These are phyloP conservation scores for Amyloporia xantha DNA, from an alignment of 768 basidiomycete genomes.

Conservation along the genomic window DNA sequence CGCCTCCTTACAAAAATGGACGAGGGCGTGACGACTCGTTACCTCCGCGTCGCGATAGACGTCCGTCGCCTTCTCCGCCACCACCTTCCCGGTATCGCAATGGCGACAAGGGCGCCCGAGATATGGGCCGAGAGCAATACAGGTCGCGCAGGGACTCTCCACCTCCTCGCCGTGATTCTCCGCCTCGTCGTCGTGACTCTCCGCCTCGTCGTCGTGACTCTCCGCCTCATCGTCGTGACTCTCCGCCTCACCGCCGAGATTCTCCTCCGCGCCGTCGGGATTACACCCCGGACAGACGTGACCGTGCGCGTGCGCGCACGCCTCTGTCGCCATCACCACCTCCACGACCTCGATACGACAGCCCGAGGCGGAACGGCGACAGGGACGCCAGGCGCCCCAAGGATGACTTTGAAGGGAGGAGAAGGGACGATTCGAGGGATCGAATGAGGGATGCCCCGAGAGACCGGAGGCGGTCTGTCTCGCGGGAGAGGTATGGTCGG, in stretches of 20 bases:
- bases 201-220: slow-evolving; percentile 13
- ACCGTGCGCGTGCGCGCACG: slow-evolving; percentile 13
- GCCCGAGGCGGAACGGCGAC: slow-evolving; percentile 7
- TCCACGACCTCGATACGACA: slow-evolving; percentile 10
- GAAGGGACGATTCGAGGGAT: slow-evolving; percentile 13
- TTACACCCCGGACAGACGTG: slow-evolving; percentile 9
- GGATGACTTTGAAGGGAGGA: slow-evolving; percentile 8
- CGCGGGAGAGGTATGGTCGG: slow-evolving; percentile 13
- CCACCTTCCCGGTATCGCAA: slow-evolving; percentile 14
- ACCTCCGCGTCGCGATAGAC: slow-evolving; percentile 12
- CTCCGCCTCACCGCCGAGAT: slow-evolving; percentile 12
- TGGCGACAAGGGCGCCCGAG: slow-evolving; percentile 6
- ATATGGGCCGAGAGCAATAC: slow-evolving; percentile 14
- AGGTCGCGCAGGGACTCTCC: slow-evolving; percentile 18
- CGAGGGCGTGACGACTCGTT: slow-evolving; percentile 14
- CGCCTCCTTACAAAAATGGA: slow-evolving; percentile 22
- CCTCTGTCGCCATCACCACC: slow-evolving; percentile 18
- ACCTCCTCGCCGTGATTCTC: slow-evolving; percentile 15
- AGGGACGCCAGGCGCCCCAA: neutral
- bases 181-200: slow-evolving; percentile 14
- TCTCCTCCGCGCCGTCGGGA: slow-evolving; percentile 12
- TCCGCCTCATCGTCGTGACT: slow-evolving; percentile 12
- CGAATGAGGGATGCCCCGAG: slow-evolving; percentile 8
- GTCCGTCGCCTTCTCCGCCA: slow-evolving; percentile 20
- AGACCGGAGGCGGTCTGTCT: slow-evolving; percentile 10